Percentiles rank a stretch among this genome's conserved stretches.
Evolutionary conservation across 495 filamentous ascomycete genomes (phyloP).

Genomic region (Penicillium turbatum): DNA sequence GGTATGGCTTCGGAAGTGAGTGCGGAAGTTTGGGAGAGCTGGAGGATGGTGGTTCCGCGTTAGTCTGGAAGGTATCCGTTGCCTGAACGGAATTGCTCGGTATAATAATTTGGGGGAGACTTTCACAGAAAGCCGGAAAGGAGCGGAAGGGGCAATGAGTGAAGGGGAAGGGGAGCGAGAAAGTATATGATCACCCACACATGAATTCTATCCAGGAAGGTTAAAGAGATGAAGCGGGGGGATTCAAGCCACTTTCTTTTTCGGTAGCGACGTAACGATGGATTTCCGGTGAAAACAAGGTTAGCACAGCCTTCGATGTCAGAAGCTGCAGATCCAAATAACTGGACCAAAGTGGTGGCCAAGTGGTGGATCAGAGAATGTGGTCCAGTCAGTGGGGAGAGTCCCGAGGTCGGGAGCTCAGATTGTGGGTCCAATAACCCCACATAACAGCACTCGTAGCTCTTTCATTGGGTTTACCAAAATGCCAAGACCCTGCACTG

Average conservation of each 20-base stretch:
- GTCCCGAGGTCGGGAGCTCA: too few relatives aligned
- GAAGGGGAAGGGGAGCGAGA: neutral
- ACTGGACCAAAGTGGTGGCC: neutral
- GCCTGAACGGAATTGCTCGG: neutral
- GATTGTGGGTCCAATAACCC: neutral
- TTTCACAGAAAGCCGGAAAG: conserved; percentile 5
- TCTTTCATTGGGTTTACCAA: conserved; percentile 1
- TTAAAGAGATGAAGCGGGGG: conserved; percentile 11
- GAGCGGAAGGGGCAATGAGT: conserved; percentile 3
- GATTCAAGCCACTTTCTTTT: conserved; percentile 17
- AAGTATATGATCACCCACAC: conserved; percentile 13
- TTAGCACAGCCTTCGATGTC: conserved; percentile 5
- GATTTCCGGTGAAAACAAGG: neutral
- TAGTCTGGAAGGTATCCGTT: neutral
- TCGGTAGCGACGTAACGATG: conserved; percentile 4
- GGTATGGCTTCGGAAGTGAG: conserved; percentile 31
- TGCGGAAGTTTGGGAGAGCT: conserved; percentile 31
- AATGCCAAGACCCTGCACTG: conserved; percentile 14
- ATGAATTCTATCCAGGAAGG: conserved; percentile 13
- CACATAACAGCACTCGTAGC: neutral
- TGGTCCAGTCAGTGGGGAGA: neutral
- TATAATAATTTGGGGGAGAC: neutral
- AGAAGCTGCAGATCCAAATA: neutral
- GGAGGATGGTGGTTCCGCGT: neutral
- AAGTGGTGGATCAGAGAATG: neutral